Percentiles rank a stretch among this genome's conserved stretches.
Conservation (phyloP, 768 basidiomycete species). For the Boletellus emodensis region DNA sequence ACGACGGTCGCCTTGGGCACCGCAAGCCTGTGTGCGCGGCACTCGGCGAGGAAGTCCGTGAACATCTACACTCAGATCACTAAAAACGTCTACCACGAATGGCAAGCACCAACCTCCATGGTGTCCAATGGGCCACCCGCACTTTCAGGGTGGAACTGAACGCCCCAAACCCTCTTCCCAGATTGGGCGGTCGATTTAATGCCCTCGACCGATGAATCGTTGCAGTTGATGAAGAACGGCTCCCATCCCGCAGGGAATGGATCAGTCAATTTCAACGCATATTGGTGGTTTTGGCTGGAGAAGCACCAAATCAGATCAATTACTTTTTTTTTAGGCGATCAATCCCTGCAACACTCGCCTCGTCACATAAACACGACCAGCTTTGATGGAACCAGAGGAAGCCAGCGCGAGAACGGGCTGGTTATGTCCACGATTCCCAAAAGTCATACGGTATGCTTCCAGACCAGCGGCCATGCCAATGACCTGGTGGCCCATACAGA, state of each 20-base stretch:
- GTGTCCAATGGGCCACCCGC: slow-evolving; percentile 98
- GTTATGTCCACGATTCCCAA: slow-evolving; percentile 99
- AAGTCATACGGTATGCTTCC: slow-evolving; percentile 97
- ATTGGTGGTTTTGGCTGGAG: slow-evolving; percentile 91
- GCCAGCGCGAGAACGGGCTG: slow-evolving; percentile 96
- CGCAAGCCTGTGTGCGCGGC: slow-evolving; percentile 53
- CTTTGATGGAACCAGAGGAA: slow-evolving; percentile 88
- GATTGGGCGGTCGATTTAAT: slow-evolving; percentile 92
- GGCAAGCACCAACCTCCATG: slow-evolving; percentile 65
- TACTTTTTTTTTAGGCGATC: not conserved
- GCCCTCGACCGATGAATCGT: slow-evolving; percentile 97
- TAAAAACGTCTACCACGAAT: not conserved
- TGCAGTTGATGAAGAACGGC: slow-evolving; percentile 99
- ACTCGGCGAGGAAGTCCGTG: slow-evolving; percentile 84
- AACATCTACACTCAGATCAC: slow-evolving; percentile 65
- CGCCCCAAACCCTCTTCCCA: slow-evolving; percentile 93
- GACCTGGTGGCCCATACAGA: slow-evolving; percentile 99
- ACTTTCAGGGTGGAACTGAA: slow-evolving; percentile 99
- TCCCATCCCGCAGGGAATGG: slow-evolving; percentile 98
- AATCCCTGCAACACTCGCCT: slow-evolving; percentile 43
- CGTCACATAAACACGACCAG: slow-evolving; percentile 96
- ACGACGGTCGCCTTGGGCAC: slow-evolving; percentile 19
- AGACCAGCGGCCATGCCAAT: slow-evolving; percentile 96
- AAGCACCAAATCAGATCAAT: slow-evolving; percentile 3
- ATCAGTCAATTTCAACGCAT: slow-evolving; percentile 90